These are phyloP conservation scores for Sclerotinia minor DNA, from an alignment of 2,329 filamentous ascomycete genomes.

Conservation along the genomic window DNA sequence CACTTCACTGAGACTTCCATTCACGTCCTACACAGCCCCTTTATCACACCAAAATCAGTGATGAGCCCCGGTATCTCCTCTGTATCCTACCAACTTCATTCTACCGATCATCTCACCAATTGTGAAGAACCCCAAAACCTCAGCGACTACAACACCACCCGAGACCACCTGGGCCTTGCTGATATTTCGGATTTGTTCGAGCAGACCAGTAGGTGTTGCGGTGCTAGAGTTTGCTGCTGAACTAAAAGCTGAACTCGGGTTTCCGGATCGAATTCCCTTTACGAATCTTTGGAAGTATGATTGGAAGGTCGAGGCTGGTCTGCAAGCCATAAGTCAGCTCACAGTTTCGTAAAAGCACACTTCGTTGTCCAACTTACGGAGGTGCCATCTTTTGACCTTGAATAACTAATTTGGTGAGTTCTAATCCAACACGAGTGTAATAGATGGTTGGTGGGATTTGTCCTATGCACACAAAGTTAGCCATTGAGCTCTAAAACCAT, in stretches of 20 bases:
- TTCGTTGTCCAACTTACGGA: slow-evolving; percentile 67
- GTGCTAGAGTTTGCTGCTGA: slow-evolving; percentile 47
- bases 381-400: slow-evolving; percentile 86
- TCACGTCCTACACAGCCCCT: slow-evolving; percentile 10
- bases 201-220: slow-evolving; percentile 55
- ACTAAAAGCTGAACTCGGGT: slow-evolving; percentile 62
- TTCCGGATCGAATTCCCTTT: slow-evolving; percentile 60
- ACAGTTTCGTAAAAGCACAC: not conserved
- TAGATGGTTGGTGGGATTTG: slow-evolving; percentile 84
- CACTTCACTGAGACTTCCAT: not conserved
- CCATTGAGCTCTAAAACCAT: slow-evolving; percentile 31
- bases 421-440: slow-evolving; percentile 86
- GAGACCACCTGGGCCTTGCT: slow-evolving; percentile 69
- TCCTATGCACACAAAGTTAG: slow-evolving; percentile 52
- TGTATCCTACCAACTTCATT: slow-evolving; percentile 93
- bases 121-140: slow-evolving; percentile 95
- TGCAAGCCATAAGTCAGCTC: slow-evolving; percentile 43
- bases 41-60: slow-evolving; percentile 48
- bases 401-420: slow-evolving; percentile 86
- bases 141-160: slow-evolving; percentile 76
- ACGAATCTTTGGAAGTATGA: slow-evolving; percentile 76
- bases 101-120: slow-evolving; percentile 95
- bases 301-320: slow-evolving; percentile 79
- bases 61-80: slow-evolving; percentile 61
- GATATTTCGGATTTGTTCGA: slow-evolving; percentile 66